Evolutionary conservation across 2,329 filamentous ascomycete genomes (phyloP), one percentile per base, ranked within the genome.

Genomic region (Phyllosticta citriasiana): DNA sequence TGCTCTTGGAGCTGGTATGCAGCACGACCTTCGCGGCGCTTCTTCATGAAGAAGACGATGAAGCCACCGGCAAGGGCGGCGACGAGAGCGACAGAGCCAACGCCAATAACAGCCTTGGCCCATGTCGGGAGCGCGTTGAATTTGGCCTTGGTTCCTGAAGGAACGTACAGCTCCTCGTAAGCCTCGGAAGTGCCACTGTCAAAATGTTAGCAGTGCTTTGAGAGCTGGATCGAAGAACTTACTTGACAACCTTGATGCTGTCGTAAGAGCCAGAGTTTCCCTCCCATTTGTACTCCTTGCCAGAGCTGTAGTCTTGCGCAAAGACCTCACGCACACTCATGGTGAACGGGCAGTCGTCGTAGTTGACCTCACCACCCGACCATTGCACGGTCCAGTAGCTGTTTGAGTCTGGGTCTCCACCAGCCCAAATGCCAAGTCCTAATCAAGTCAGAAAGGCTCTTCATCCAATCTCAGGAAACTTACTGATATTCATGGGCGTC

Each of bases 361-460:
- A 92, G 71, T 91, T 80, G 52, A 87, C 89, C 58, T 78, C 76
- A 63, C 88, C 88, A 65, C 86, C 87, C 61, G 84, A 83, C 85
- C 85, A 88, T 63, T 81, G 66, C 63, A 64, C 53, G 16, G 55
- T 62, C 59, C 67, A 69, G 16, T 66, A 64, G 40, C 68, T 65
- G 66, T 75, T 74, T 64, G 72, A 71, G 65, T 76, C 72, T 63
- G 76, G 74, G 67, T 81, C 76, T 61, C 84, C 83, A 59, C 78
- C 84, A 55, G 84, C 82, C 86, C 87, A 89, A 66, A 83, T 82
- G 65, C 88, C 88, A 54, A 90, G 74, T 73, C 85, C 86, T 47
- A n/a, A n/a, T 4, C 40, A n/a, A 40, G 40, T 47, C 16, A 47
- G 40, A 16, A 4, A 47, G n/a, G 16, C 10, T n/a, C n/a, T 47